Evolutionary conservation across 768 basidiomycete species (phyloP).

Genomic region (Rhodocollybia butyracea): DNA sequence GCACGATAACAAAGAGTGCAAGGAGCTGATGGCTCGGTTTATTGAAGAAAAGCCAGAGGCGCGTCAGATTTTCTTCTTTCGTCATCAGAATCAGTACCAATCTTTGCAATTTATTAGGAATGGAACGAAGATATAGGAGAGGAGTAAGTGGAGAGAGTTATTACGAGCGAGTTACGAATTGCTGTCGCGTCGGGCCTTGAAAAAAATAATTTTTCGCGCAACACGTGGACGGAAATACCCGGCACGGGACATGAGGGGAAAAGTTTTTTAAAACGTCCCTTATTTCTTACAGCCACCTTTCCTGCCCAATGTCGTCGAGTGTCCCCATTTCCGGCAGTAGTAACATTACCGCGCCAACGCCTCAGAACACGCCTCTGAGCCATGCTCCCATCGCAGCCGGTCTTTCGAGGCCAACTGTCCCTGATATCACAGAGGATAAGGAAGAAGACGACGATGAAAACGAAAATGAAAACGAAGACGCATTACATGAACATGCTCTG

Average conservation of each 20-base stretch:
- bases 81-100: constrained; percentile 9
- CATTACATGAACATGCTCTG: constrained; percentile 62
- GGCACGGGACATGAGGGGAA: too few relatives aligned
- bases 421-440: constrained; percentile 82
- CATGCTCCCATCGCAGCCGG: constrained; percentile 77
- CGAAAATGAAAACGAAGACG: constrained; percentile 36
- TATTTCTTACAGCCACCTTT: too few relatives aligned
- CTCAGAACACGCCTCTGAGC: constrained; percentile 87
- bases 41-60: constrained; percentile 57
- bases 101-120: constrained; percentile 23
- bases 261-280: too few relatives aligned
- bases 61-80: constrained; percentile 4
- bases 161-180: too few relatives aligned
- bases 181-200: too few relatives aligned
- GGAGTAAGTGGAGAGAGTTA: too few relatives aligned
- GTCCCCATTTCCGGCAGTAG: constrained; percentile 57
- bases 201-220: too few relatives aligned
- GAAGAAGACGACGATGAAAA: constrained; percentile 54
- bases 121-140: constrained; percentile 67
- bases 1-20: constrained; percentile 47
- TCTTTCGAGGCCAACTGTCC: constrained; percentile 84
- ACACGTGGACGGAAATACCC: too few relatives aligned
- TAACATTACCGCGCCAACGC: constrained; percentile 84
- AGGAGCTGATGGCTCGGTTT: constrained; percentile 51
- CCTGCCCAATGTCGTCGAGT: constrained; percentile 62